Evolutionary conservation across 2,329 filamentous ascomycete species (phyloP).

Genomic region (Fusarium buxicola): DNA sequence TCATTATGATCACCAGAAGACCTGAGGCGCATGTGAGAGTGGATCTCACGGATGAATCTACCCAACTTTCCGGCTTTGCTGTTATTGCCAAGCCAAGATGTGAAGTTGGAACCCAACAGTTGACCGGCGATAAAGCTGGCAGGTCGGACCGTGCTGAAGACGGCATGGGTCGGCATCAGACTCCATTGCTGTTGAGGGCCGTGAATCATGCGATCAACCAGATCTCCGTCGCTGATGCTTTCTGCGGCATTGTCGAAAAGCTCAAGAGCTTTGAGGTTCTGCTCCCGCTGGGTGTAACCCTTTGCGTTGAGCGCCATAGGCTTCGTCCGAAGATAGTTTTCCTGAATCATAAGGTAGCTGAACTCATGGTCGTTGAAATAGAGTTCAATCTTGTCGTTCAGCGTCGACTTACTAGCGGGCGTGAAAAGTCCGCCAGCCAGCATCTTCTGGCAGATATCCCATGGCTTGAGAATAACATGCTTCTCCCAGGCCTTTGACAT

Average conservation of each 20-base stretch:
- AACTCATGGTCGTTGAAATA: constrained; percentile 99
- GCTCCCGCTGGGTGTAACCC: constrained; percentile 71
- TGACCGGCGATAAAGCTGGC: constrained; percentile 88
- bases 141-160: constrained; percentile 94
- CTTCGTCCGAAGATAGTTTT: constrained; percentile 91
- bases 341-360: constrained; percentile 96
- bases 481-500: constrained; percentile 99
- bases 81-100: constrained; percentile 94
- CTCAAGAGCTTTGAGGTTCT: constrained; percentile 85
- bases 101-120: constrained; percentile 81
- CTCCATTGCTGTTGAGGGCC: constrained; percentile 98
- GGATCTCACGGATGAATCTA: constrained; percentile 90
- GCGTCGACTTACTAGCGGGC: constrained; percentile 81
- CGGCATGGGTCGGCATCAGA: constrained; percentile 94
- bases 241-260: constrained; percentile 88
- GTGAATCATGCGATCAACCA: constrained; percentile 98
- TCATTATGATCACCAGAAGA: constrained; percentile 93
- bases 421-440: constrained; percentile 89
- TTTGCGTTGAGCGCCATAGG: constrained; percentile 72
- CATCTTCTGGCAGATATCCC: constrained; percentile 97
- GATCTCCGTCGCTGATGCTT: constrained; percentile 96
- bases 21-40: constrained; percentile 94
- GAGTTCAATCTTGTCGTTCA: constrained; percentile 98
- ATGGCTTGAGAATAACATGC: constrained; percentile 94
- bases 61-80: constrained; percentile 84